Conservation (phyloP, 257 asterid species). For the Solanum peruvianum region DNA sequence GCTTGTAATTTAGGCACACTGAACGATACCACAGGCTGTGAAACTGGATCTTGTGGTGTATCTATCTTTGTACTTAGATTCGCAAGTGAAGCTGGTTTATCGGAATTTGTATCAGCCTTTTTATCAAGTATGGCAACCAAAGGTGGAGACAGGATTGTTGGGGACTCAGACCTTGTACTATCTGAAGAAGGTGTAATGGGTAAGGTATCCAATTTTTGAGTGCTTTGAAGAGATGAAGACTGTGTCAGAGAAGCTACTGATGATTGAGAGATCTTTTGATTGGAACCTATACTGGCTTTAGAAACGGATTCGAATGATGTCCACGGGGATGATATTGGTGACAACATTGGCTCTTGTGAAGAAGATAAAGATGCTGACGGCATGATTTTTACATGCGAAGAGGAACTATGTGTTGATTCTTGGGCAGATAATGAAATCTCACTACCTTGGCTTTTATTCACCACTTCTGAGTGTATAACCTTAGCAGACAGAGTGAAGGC, state of each 20-base stretch:
- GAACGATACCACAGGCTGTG: constrained; percentile 18
- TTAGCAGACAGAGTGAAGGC: constrained; percentile 16
- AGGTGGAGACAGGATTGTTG: constrained; percentile 18
- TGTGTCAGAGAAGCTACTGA: constrained; percentile 13
- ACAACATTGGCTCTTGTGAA: constrained; percentile 21
- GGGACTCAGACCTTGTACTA: constrained; percentile 17
- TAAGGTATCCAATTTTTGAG: constrained; percentile 13
- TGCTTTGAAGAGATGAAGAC: constrained; percentile 11
- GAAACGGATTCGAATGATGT: constrained; percentile 11
- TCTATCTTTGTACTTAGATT: background rate
- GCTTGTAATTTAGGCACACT: constrained; percentile 13
- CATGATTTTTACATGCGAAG: constrained; percentile 14
- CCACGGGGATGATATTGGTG: constrained; percentile 19
- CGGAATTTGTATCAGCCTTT: constrained; percentile 14
- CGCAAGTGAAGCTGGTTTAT: constrained; percentile 12
- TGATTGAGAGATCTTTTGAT: constrained; percentile 26
- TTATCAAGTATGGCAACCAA: constrained; percentile 10
- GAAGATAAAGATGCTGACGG: constrained; percentile 22
- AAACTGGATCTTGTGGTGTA: constrained; percentile 19
- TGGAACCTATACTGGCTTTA: constrained; percentile 18
- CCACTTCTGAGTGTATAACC: constrained; percentile 16
- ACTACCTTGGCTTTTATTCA: constrained; percentile 13
- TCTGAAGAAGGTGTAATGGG: constrained; percentile 13
- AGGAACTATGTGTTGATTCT: constrained; percentile 11
- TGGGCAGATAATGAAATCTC: constrained; percentile 21